Percentiles rank a stretch among this genome's conserved stretches.
These are phyloP conservation scores for Eucalyptus paniculata DNA, from an alignment of 345 rosid species.

Conservation along the genomic window DNA sequence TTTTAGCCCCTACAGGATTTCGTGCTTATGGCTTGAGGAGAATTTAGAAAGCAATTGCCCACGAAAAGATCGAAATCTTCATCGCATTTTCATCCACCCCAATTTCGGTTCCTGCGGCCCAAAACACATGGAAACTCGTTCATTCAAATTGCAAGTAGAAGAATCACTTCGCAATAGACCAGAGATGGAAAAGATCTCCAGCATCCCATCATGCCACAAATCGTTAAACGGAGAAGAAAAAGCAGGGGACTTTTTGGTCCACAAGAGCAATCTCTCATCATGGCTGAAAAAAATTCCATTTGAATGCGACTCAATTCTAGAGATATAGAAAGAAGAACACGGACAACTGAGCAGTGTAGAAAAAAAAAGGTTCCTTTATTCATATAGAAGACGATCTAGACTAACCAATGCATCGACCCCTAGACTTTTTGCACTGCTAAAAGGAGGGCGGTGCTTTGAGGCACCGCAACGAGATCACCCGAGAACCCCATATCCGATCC, in stretches of 20 bases:
- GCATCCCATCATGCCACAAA: background rate
- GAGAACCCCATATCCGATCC: background rate
- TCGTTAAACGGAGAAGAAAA: background rate
- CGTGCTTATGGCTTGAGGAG: background rate
- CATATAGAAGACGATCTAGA: background rate
- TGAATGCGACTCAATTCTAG: background rate
- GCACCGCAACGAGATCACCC: background rate
- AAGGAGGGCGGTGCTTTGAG: background rate
- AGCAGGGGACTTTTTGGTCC: background rate
- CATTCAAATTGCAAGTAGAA: background rate
- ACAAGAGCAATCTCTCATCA: background rate
- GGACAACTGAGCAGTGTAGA: background rate
- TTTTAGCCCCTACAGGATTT: background rate
- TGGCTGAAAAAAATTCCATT: background rate
- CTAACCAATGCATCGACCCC: background rate
- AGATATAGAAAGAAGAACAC: background rate
- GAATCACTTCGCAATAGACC: background rate
- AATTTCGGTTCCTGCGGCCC: background rate
- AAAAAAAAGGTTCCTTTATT: background rate
- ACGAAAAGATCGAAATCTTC: background rate
- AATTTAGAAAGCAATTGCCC: background rate
- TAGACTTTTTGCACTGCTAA: background rate
- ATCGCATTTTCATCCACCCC: background rate
- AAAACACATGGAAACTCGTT: background rate
- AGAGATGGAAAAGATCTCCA: background rate